Evolutionary conservation across 2,329 filamentous ascomycete species (phyloP), one percentile per base, ranked within the genome.

Genomic region (Parafenestella ontariensis): DNA sequence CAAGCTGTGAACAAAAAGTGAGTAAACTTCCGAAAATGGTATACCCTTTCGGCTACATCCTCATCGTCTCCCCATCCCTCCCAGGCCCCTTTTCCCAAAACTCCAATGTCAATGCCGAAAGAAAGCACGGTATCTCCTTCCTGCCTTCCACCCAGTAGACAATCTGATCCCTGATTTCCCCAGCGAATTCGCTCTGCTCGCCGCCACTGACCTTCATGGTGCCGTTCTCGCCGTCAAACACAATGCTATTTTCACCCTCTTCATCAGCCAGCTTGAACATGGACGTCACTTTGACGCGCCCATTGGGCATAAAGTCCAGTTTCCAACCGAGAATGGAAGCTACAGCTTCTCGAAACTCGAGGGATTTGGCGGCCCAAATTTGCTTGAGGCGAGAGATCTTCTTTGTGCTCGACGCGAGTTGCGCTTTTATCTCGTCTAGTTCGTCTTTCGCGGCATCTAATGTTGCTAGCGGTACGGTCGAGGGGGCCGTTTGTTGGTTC

Each of bases 151-250:
- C 94, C 94, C 95, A 99, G 76, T 96, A 98, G 61, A 92, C 89
- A 69, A 97, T 94, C 73, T 93, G 86, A 69, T 91, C 89, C 61
- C 85, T 85, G 59, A 99, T 96, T 76, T 92, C 89, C 50, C 85
- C 79, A 1, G 93, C 95, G 76, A 99, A 99, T 11, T 87, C 83
- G 71, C 91, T 96, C 70, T 90, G 85, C 1, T 92, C 91, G 0
- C 95, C 95, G 1, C 95, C 95, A 29, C 89, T 91, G 52, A 99
- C 90, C 82, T 99, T 99, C 95, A 99, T 99, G 1, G 93, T 97
- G 7, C 94, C 95, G 53, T 90, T 88, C 78, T 97, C 92, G 46
- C 92, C 92, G 76, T 96, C 92, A 74, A 97, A 97, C 0, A 96
- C 87, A 41, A 87, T 87, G 5, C 79, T 84, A 57, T 86, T 85